These are phyloP conservation scores for Tylopilus vinaceipallidus DNA, from an alignment of 768 basidiomycete species.

Conservation along the genomic window DNA sequence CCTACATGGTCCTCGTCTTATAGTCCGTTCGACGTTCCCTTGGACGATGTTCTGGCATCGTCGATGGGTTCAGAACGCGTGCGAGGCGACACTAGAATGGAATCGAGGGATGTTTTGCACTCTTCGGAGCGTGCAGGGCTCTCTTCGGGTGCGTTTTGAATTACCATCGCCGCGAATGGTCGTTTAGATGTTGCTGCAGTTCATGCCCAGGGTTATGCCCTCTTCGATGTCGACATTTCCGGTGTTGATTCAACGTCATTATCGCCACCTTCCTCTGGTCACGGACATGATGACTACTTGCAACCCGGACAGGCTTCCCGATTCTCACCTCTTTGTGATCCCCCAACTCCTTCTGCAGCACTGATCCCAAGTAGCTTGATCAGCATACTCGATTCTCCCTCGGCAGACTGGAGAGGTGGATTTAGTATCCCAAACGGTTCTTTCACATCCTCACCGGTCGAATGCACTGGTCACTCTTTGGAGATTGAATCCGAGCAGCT, in stretches of 20 bases:
- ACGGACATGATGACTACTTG: conserved; percentile 13
- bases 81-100: conserved; percentile 9
- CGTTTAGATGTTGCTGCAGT: conserved; percentile 12
- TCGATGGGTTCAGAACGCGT: conserved; percentile 11
- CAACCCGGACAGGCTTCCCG: conserved; percentile 23
- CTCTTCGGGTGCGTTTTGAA: conserved; percentile 31
- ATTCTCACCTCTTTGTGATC: conserved; percentile 58
- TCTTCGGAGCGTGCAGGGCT: conserved; percentile 32
- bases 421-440: conserved; percentile 14
- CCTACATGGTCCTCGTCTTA: conserved; percentile 28
- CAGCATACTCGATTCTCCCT: conserved; percentile 47
- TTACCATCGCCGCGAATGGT: conserved; percentile 15
- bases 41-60: conserved; percentile 19
- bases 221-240: conserved; percentile 42
- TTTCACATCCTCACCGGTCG: conserved; percentile 42
- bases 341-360: conserved; percentile 39
- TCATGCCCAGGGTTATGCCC: conserved; percentile 39
- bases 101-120: conserved; percentile 13
- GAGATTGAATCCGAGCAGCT: conserved; percentile 37
- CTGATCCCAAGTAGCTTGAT: conserved; percentile 56
- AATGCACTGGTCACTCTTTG: conserved; percentile 32
- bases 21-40: conserved; percentile 30
- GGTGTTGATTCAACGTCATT: conserved; percentile 23
- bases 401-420: conserved; percentile 50
- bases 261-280: conserved; percentile 6